Evolutionary conservation across 805 yeast species (phyloP).

Genomic region (Debaryomyces tyrocola): DNA sequence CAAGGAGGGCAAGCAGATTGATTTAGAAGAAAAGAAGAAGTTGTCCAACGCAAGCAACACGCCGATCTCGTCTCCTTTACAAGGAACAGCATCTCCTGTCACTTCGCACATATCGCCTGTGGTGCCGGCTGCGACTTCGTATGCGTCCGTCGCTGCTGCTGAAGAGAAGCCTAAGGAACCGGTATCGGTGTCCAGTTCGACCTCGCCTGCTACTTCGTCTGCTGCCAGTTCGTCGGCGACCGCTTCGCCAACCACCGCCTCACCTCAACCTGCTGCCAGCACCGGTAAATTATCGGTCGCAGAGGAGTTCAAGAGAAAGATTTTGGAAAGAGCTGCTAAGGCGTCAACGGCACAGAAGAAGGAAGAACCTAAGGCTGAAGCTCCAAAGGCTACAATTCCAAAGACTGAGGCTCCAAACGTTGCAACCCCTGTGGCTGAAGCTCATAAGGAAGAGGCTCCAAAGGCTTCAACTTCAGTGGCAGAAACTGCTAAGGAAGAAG

Average conservation of each 20-base stretch:
- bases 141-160: slow-evolving; percentile 6
- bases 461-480: slow-evolving; percentile 7
- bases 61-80: slow-evolving; percentile 35
- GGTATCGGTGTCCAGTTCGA: slow-evolving; percentile 8
- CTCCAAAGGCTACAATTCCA: slow-evolving; percentile 6
- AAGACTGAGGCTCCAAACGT: slow-evolving; percentile 6
- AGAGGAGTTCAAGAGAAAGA: slow-evolving; percentile 38
- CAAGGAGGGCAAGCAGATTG: slow-evolving; percentile 42
- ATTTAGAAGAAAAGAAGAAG: slow-evolving; percentile 42
- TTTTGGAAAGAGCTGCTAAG: slow-evolving; percentile 28
- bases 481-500: slow-evolving; percentile 2
- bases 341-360: slow-evolving; percentile 5
- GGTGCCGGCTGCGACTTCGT: slow-evolving; percentile 8
- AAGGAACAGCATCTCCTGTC: slow-evolving; percentile 11
- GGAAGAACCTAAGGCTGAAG: slow-evolving; percentile 4
- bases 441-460: slow-evolving; percentile 7
- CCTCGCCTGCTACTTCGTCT: slow-evolving; percentile 9
- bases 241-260: slow-evolving; percentile 2
- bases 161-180: slow-evolving; percentile 1
- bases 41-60: slow-evolving; percentile 24
- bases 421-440: too few relatives aligned
- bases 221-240: slow-evolving; percentile 10
- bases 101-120: slow-evolving; percentile 7
- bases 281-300: slow-evolving; percentile 18
- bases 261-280: slow-evolving; percentile 11